phyloP scores from a whole-genome alignment of 768 basidiomycete species.

The Clathrus columnatus region DNA sequence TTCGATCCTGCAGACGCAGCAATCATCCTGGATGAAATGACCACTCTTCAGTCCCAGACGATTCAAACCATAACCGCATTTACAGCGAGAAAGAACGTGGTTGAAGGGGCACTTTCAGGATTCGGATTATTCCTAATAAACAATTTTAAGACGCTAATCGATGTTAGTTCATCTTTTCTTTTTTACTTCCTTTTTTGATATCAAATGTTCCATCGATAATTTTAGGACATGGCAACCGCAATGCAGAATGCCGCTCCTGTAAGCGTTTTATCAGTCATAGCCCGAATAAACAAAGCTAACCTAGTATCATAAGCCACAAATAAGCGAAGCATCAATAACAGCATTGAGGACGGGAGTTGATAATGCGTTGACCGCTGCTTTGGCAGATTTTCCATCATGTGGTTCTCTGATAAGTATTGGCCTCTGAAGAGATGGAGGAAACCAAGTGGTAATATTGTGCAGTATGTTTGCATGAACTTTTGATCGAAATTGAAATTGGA shows the following conservation, averaged over 20 bases:
- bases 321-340: background rate
- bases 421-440: too few relatives aligned
- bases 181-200: background rate
- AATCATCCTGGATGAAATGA: background rate
- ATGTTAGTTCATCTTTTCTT: background rate
- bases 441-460: too few relatives aligned
- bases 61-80: background rate
- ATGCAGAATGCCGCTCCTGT: background rate
- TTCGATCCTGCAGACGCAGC: background rate
- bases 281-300: too few relatives aligned
- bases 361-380: background rate
- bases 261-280: background rate
- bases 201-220: background rate
- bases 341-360: background rate
- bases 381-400: background rate
- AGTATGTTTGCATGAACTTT: too few relatives aligned
- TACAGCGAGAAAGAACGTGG: background rate
- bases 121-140: background rate
- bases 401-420: background rate
- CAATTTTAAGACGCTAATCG: background rate
- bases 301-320: background rate
- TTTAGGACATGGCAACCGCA: background rate
- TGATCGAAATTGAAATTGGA: too few relatives aligned
- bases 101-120: background rate
- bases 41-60: background rate